Evolutionary conservation across 2,329 filamentous ascomycete species (phyloP).

Genomic region (Amesomyces nigricolor): DNA sequence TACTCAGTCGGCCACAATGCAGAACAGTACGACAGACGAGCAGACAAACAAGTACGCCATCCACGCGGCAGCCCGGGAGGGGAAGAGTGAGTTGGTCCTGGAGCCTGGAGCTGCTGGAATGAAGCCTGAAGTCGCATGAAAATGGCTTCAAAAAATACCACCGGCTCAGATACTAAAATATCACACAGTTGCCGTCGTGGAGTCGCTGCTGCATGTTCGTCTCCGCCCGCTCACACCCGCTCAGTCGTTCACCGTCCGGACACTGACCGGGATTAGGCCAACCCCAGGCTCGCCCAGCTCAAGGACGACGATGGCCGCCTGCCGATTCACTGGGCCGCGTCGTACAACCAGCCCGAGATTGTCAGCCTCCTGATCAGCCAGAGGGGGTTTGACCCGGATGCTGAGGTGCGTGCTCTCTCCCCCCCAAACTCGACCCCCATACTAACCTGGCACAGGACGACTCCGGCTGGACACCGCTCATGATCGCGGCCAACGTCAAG

Average conservation of each 20-base stretch:
- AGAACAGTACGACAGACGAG: conserved; percentile 28
- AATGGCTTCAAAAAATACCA: neutral
- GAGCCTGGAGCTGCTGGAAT: neutral
- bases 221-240: neutral
- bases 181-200: conserved; percentile 57
- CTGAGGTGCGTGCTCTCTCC: conserved; percentile 49
- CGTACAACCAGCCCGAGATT: conserved; percentile 73
- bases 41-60: conserved; percentile 65
- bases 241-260: neutral
- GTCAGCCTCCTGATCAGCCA: conserved; percentile 64
- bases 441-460: conserved; percentile 49
- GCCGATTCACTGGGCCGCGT: conserved; percentile 89
- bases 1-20: neutral
- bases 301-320: conserved; percentile 85
- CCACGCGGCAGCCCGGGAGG: conserved; percentile 81
- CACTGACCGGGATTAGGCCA: conserved; percentile 48
- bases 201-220: conserved; percentile 66
- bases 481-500: conserved; percentile 73
- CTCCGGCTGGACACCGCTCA: conserved; percentile 75
- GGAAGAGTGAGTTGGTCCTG: conserved; percentile 57
- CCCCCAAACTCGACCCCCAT: neutral
- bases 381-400: conserved; percentile 76
- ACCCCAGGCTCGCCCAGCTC: conserved; percentile 65
- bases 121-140: neutral
- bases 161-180: conserved; percentile 2